Conservation (phyloP, 352 stramenopile genomes). For the Phytopythium cucurbitacearum region DNA sequence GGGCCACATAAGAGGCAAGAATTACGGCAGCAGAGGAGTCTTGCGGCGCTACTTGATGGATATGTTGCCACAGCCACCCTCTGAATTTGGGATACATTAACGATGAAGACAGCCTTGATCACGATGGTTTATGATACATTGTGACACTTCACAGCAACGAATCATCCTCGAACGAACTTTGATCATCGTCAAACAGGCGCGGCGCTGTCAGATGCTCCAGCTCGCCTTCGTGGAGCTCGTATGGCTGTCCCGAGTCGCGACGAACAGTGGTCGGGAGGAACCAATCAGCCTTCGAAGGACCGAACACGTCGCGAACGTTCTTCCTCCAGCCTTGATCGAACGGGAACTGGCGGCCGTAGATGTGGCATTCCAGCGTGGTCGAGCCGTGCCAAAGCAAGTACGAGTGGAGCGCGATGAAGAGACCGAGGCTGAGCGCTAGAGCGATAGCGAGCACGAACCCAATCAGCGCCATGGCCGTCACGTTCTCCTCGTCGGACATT, state of each 20-base stretch:
- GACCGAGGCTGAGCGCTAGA: constrained; percentile 59
- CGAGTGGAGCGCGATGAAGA: constrained; percentile 72
- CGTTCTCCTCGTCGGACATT: not conserved
- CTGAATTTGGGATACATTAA: too few relatives aligned
- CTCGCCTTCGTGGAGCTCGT: constrained; percentile 37
- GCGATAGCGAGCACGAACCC: constrained; percentile 68
- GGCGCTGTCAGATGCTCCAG: constrained; percentile 43
- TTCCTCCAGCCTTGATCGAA: constrained; percentile 65
- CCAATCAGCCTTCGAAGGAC: constrained; percentile 49
- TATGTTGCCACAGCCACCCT: too few relatives aligned
- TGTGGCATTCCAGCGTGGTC: constrained; percentile 80
- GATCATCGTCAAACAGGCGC: constrained; percentile 32
- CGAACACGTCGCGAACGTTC: constrained; percentile 55
- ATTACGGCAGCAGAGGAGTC: too few relatives aligned
- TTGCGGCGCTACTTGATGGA: too few relatives aligned
- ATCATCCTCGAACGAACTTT: constrained; percentile 48
- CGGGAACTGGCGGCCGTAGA: constrained; percentile 54
- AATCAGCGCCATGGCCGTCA: constrained; percentile 53
- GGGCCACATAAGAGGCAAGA: too few relatives aligned
- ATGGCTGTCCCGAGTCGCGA: constrained; percentile 6
- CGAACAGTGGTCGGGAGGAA: constrained; percentile 35
- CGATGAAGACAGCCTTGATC: too few relatives aligned
- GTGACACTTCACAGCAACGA: constrained; percentile 30
- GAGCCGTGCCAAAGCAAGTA: constrained; percentile 60
- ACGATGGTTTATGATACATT: too few relatives aligned